Base-by-base conservation (phyloP, 176 grass and related monocot species). In the Cymbopogon citratus region DNA sequence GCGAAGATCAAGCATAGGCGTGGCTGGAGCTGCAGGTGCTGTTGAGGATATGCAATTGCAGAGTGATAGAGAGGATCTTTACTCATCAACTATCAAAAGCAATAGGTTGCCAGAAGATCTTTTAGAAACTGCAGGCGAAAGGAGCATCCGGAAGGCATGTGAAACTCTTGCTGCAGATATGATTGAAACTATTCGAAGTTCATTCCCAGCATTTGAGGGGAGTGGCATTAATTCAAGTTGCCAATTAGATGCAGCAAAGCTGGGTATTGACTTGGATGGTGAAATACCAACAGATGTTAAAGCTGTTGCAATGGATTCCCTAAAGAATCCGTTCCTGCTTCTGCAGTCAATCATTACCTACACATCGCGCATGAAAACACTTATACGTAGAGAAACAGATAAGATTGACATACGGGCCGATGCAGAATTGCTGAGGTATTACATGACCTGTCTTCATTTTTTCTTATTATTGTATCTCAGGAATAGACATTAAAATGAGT, bases 391-490 rank as follows among this genome's bases (percentile, higher is more conserved):
- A 88, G 96, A 99, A 93, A 99, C 85, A 12, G 96, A 95, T 45
- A 99, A 95, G 80, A 93, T 99, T 71, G 92, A 99, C 61, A 95
- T 95, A 83, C 87, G 89, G 40, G 92, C 91, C 77, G 96, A 95
- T 85, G 93, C 92, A 56, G 96, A 99, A 89, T 80, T 95, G 23
- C 86, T 99, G 79, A 99, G 96, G 96, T 99, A 95, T 75, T 81
- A 64, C 49, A 72, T 10, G 23, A n/a, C 39, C 46, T 66, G 12
- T 59, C 71, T 71, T 38, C 64, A 28, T 35, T 83, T 43, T 52
- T 82, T 80, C 48, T 34, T 64, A 64, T 34, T 56, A 56, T 72
- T 80, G 40, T 39, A 38, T 84, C 85, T 83, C 44, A 34, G 77
- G 14, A 72, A 69, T 63, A 78, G 27, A n/a, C 66, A 77, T 59